Evolutionary conservation across 169 alveolate genomes (phyloP).

Genomic region (Besnoitia besnoiti): DNA sequence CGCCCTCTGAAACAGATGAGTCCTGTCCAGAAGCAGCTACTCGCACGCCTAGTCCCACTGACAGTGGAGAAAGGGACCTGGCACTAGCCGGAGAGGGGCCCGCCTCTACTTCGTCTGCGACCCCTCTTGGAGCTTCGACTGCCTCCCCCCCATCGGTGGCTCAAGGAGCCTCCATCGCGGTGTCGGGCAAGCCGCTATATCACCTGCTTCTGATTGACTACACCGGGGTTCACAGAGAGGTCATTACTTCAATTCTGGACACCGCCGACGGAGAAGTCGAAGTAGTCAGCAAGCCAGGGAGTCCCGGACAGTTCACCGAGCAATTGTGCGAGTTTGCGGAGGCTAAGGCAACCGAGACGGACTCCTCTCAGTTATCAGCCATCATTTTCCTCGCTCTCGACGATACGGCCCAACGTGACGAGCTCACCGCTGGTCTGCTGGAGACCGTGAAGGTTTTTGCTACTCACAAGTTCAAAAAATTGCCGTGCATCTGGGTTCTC

Average conservation of each 20-base stretch:
- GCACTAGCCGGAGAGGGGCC: not conserved
- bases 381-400: conserved; percentile 17
- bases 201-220: not conserved
- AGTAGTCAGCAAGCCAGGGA: not conserved
- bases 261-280: conserved; percentile 2
- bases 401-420: not conserved
- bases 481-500: conserved; percentile 21
- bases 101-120: not conserved
- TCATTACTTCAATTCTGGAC: not conserved
- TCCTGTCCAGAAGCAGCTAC: not conserved
- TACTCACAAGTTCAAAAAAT: not conserved
- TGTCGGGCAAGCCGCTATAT: not conserved
- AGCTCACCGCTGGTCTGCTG: conserved; percentile 28
- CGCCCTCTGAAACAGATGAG: not conserved
- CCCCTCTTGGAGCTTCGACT: not conserved
- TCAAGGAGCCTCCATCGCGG: not conserved
- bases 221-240: not conserved
- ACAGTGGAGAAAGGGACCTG: not conserved
- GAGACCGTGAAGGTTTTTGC: conserved; percentile 35
- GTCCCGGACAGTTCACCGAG: not conserved
- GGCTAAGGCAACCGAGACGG: not conserved
- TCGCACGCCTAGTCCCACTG: not conserved
- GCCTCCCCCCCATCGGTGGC: not conserved
- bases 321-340: conserved; percentile 5
- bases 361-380: not conserved